Conservation (phyloP, 768 basidiomycete species). For the Cystobasidium onofrii region DNA sequence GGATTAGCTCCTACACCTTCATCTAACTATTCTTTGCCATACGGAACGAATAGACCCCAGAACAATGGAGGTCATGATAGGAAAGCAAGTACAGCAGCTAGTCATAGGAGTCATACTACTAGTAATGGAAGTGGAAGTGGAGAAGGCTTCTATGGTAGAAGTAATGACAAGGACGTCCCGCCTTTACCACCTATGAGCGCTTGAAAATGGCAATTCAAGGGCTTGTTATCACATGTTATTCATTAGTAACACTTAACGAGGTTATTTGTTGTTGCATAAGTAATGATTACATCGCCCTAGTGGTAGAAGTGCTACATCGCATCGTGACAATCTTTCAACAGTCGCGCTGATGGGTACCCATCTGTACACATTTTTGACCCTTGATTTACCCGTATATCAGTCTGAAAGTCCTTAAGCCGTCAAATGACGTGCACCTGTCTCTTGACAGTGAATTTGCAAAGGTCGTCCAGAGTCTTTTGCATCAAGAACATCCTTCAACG, state of each 20-base stretch:
- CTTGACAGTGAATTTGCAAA: background rate
- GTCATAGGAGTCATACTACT: background rate
- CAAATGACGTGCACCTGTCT: background rate
- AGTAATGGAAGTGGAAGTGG: constrained; percentile 3
- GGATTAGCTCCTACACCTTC: background rate
- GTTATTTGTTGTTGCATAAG: background rate
- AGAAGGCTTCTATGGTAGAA: background rate
- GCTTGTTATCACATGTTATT: background rate
- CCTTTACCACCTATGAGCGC: background rate
- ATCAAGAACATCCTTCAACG: background rate
- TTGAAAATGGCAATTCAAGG: background rate
- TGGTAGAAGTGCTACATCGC: too few relatives aligned
- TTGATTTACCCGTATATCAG: too few relatives aligned
- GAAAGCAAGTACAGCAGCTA: background rate
- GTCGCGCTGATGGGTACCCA: too few relatives aligned
- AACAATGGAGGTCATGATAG: background rate
- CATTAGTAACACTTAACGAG: background rate
- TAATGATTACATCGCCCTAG: too few relatives aligned
- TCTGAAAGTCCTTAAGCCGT: background rate
- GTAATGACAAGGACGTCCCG: constrained; percentile 1
- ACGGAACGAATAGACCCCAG: background rate
- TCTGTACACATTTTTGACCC: too few relatives aligned
- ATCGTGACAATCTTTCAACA: too few relatives aligned
- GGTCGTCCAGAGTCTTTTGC: background rate
- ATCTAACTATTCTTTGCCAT: background rate